Conservation (phyloP, 768 basidiomycete species). For the Phylloporus sp. region DNA sequence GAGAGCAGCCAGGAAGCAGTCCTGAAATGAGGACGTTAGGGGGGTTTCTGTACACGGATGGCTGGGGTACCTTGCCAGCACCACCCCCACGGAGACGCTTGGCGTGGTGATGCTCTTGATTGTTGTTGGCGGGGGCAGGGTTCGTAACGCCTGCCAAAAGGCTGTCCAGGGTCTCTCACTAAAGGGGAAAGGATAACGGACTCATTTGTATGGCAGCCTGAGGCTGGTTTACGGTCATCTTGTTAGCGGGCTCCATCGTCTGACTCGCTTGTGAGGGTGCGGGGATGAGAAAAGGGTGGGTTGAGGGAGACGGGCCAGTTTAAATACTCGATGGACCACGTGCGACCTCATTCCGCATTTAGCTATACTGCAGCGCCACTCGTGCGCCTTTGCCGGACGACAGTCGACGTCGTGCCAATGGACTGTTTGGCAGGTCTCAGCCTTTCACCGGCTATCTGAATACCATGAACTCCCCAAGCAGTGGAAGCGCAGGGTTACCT, state of each 20-base stretch:
- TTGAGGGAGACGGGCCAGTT: background rate
- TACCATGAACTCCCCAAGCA: too few relatives aligned
- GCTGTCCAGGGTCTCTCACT: background rate
- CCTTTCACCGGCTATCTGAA: too few relatives aligned
- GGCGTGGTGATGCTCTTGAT: constrained; percentile 42
- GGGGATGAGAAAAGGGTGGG: background rate
- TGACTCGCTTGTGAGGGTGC: constrained; percentile 24
- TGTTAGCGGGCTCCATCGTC: constrained; percentile 31
- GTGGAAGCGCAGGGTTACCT: background rate
- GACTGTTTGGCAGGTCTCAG: background rate
- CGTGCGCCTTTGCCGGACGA: background rate
- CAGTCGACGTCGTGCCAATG: background rate
- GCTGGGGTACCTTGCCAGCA: constrained; percentile 50
- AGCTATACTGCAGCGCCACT: background rate
- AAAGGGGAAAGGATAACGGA: constrained; percentile 30
- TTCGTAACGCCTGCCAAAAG: constrained; percentile 41
- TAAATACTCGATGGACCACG: constrained; percentile 17
- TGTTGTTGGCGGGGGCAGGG: constrained; percentile 39
- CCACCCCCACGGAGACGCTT: constrained; percentile 69
- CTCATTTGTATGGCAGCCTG: constrained; percentile 61
- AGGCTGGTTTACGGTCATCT: constrained; percentile 49
- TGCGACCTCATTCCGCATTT: background rate
- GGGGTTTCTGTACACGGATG: background rate
- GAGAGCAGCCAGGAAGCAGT: constrained; percentile 59
- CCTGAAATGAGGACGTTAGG: constrained; percentile 35